Evolutionary conservation across 208 protist species (phyloP).

Genomic region (Baffinella frigidus): DNA sequence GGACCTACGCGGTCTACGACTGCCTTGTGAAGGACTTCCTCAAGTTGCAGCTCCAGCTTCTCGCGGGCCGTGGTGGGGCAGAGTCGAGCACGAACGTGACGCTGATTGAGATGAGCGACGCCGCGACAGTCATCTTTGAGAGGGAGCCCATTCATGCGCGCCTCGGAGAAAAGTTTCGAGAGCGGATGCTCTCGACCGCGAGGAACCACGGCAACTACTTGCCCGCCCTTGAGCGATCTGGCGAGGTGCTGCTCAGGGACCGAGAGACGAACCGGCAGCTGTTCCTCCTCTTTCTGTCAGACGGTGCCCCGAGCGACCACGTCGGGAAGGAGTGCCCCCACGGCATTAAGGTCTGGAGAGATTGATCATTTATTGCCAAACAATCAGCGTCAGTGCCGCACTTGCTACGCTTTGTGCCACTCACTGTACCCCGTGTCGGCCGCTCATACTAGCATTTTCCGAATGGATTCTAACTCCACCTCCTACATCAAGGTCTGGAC

Average conservation of each 20-base stretch:
- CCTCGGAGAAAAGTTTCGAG: neutral
- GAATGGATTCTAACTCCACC: no score
- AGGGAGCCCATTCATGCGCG: neutral
- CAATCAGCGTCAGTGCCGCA: no score
- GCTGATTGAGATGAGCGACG: constrained; percentile 18
- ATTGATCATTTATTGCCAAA: no score
- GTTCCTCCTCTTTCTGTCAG: constrained; percentile 37
- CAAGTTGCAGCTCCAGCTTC: neutral
- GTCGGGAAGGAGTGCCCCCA: neutral
- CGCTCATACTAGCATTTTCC: no score
- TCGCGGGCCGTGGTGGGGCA: neutral
- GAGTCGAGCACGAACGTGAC: neutral
- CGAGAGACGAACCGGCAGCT: neutral
- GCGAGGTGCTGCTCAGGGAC: neutral
- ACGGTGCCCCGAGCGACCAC: constrained; percentile 52
- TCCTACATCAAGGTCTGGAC: no score
- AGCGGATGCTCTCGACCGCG: neutral
- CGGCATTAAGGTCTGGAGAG: neutral
- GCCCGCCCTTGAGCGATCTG: constrained; percentile 23
- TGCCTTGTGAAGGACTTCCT: constrained; percentile 36
- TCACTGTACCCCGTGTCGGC: no score
- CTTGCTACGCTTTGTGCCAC: no score
- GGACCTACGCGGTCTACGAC: constrained; percentile 42
- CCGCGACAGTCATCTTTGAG: neutral
- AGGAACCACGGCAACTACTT: constrained; percentile 61